phyloP scores from a whole-genome alignment of 75 land plant genomes.

The Cunninghamia lanceolata region DNA sequence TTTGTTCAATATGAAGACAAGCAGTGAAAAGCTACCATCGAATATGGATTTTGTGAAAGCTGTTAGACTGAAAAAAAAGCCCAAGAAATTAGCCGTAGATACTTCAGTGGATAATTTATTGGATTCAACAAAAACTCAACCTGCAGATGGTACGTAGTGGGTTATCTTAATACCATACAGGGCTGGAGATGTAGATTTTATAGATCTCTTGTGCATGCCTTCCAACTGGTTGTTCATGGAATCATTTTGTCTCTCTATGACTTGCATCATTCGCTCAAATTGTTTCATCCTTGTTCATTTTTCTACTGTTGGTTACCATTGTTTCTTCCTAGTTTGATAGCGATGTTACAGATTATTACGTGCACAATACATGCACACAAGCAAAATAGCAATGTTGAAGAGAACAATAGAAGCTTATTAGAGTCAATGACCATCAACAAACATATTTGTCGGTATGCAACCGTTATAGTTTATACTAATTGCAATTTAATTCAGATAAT shows the following conservation, averaged over 20 bases:
- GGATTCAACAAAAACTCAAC: not conserved
- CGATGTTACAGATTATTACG: not conserved
- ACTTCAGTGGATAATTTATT: conserved; percentile 5
- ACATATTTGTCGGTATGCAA: too few species aligned
- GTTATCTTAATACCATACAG: not conserved
- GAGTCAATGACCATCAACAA: too few species aligned
- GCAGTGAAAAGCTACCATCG: not conserved
- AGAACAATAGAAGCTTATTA: too few species aligned
- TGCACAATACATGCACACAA: too few species aligned
- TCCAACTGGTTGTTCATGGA: not conserved
- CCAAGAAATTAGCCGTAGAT: not conserved
- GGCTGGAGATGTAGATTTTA: not conserved
- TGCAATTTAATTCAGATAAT: too few species aligned
- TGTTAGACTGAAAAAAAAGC: not conserved
- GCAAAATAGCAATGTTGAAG: too few species aligned
- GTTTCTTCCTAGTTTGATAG: not conserved
- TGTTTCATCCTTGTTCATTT: not conserved
- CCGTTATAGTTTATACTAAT: too few species aligned
- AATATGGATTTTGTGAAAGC: not conserved
- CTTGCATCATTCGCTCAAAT: not conserved
- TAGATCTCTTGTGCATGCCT: not conserved
- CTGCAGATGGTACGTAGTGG: not conserved
- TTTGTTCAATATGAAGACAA: not conserved
- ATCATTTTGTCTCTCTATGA: not conserved
- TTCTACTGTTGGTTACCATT: not conserved